Evolutionary conservation across 768 basidiomycete species (phyloP).

Genomic region (Suillus subaureus): DNA sequence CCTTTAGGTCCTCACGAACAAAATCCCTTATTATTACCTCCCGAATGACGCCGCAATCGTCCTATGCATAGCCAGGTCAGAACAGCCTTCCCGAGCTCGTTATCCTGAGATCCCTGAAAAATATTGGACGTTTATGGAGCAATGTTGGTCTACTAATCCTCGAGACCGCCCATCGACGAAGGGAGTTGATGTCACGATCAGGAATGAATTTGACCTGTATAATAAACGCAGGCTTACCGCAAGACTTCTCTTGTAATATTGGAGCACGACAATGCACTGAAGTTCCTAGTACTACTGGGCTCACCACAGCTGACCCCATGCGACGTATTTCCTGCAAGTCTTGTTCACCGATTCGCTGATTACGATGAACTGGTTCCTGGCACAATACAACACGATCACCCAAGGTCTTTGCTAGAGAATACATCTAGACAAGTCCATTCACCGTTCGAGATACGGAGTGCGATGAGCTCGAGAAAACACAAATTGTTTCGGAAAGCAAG

Average conservation of each 20-base stretch:
- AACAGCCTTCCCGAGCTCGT: neutral
- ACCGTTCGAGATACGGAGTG: neutral
- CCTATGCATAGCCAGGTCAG: neutral
- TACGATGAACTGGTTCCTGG: neutral
- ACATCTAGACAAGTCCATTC: neutral
- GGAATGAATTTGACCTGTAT: neutral
- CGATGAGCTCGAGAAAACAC: neutral
- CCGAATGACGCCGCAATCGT: neutral
- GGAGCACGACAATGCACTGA: neutral
- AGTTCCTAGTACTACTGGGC: neutral
- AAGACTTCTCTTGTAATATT: neutral
- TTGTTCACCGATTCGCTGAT: neutral
- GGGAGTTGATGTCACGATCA: neutral
- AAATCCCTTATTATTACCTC: neutral
- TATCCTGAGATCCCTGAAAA: neutral
- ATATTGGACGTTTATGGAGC: neutral
- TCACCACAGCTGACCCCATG: neutral
- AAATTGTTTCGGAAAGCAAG: neutral
- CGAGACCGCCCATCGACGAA: neutral
- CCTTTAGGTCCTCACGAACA: neutral
- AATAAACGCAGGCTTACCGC: neutral
- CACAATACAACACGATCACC: neutral
- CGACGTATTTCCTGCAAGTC: neutral
- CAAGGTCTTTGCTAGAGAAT: neutral
- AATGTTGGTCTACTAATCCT: neutral